Conservation (phyloP, 1,284 basidiomycete genomes). For the Porodaedalea pini region DNA sequence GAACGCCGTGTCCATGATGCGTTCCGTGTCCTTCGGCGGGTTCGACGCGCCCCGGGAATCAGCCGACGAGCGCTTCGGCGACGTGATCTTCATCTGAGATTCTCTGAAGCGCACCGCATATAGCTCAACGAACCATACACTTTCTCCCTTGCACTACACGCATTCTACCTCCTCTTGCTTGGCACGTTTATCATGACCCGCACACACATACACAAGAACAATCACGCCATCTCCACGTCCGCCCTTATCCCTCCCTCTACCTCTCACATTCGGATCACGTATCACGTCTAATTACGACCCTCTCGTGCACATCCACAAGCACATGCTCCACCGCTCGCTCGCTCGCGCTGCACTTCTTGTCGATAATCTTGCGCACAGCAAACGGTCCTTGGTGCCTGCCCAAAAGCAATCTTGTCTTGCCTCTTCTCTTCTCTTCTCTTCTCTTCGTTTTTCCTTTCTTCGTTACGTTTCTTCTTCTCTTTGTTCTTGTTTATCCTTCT, state of each 20-base stretch:
- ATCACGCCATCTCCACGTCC: background rate
- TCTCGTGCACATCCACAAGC: background rate
- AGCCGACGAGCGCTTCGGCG: conserved; percentile 28
- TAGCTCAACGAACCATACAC: background rate
- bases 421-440: background rate
- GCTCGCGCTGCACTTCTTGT: background rate
- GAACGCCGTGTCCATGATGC: conserved; percentile 22
- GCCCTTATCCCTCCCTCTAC: background rate
- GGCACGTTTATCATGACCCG: background rate
- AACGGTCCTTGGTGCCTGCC: background rate
- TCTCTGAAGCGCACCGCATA: background rate
- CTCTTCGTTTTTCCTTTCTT: conserved; percentile 16
- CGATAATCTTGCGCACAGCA: background rate
- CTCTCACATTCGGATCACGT: background rate
- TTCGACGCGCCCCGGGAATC: conserved; percentile 21
- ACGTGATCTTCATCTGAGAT: conserved; percentile 23
- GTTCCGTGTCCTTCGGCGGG: conserved; percentile 29
- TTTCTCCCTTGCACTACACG: conserved; percentile 7
- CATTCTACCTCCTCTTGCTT: conserved; percentile 8
- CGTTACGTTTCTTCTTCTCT: conserved; percentile 21
- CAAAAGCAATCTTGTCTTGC: conserved; percentile 16
- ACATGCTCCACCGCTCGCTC: background rate
- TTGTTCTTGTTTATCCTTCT: conserved; percentile 25
- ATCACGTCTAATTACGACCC: background rate
- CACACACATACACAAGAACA: conserved; percentile 8